Evolutionary conservation across 1,284 basidiomycete species (phyloP).

Genomic region (Cryptococcus amylolentus): DNA sequence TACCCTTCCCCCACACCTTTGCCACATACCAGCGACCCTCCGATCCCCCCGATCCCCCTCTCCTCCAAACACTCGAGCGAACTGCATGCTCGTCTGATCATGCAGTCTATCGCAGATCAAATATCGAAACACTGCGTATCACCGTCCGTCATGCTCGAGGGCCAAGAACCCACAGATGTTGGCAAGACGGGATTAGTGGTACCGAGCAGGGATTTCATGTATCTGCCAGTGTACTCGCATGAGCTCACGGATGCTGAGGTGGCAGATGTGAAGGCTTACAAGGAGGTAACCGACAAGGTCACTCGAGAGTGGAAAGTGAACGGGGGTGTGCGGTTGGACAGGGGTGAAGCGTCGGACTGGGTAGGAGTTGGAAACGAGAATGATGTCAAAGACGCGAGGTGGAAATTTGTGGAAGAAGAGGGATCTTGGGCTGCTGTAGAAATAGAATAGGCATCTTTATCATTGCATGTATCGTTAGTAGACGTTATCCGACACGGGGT

Average conservation of each 20-base stretch:
- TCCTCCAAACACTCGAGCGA: constrained; percentile 23
- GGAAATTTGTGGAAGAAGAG: background rate
- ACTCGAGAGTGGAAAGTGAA: constrained; percentile 50
- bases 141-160: background rate
- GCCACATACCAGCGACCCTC: constrained; percentile 6
- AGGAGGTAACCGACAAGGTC: constrained; percentile 64
- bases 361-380: constrained; percentile 23
- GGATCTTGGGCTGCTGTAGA: no score
- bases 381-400: background rate
- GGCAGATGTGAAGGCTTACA: constrained; percentile 63
- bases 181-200: constrained; percentile 51
- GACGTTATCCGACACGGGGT: no score
- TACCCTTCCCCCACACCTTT: constrained; percentile 24
- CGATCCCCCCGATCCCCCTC: constrained; percentile 27
- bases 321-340: constrained; percentile 29
- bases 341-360: constrained; percentile 18
- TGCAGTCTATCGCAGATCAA: constrained; percentile 45
- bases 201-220: constrained; percentile 67
- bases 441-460: no score
- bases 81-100: constrained; percentile 50
- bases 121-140: constrained; percentile 45
- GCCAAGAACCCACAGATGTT: background rate
- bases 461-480: no score
- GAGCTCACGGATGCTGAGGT: constrained; percentile 38
- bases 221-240: constrained; percentile 55